Percentiles rank a stretch among this genome's conserved stretches.
phyloP scores from a whole-genome alignment of 306 rosid genomes.

The Lablab purpureus region DNA sequence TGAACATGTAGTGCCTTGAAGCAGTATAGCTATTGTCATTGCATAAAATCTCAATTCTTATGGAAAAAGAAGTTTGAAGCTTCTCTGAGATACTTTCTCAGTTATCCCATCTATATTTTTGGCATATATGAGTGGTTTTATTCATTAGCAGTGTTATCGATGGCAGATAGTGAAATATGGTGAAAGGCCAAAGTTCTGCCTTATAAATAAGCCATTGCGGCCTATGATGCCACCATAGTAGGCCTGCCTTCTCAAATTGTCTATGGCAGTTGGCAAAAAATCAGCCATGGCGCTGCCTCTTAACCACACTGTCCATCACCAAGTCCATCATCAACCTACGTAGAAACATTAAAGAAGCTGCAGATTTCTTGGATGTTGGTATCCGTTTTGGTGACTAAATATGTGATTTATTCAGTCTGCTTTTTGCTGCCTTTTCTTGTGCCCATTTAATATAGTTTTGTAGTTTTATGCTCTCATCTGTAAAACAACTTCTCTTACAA shows the following conservation, averaged over 20 bases:
- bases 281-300: too few relatives aligned
- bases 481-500: not conserved
- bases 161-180: too few relatives aligned
- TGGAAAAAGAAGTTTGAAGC: not conserved
- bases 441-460: not conserved
- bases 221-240: too few relatives aligned
- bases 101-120: not conserved
- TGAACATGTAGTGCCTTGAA: not conserved
- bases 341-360: not conserved
- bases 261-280: too few relatives aligned
- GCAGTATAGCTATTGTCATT: slow-evolving; percentile 4
- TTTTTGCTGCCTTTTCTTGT: slow-evolving; percentile 53
- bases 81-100: slow-evolving; percentile 12
- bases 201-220: too few relatives aligned
- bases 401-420: slow-evolving; percentile 50
- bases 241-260: too few relatives aligned
- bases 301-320: not conserved
- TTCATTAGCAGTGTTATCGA: not conserved
- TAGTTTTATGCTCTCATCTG: not conserved
- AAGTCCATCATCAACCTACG: not conserved
- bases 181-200: too few relatives aligned
- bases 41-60: slow-evolving; percentile 14
- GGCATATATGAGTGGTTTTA: not conserved
- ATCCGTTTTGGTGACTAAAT: not conserved
- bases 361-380: not conserved